Evolutionary conservation across 345 rosid species (phyloP).

Genomic region (Tarenaya hassleriana): DNA sequence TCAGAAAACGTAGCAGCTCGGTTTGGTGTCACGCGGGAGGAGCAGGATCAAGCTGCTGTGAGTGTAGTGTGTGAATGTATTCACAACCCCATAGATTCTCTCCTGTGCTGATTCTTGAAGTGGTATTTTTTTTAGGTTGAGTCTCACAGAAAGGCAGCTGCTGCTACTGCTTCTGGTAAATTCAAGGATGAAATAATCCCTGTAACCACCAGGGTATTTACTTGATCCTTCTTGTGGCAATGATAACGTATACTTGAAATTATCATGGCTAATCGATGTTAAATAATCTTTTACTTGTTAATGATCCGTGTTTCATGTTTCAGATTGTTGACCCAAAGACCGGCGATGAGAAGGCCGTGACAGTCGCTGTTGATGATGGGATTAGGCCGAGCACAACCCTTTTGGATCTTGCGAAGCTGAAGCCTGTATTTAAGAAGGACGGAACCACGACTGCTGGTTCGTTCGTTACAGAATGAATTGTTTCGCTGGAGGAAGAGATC

Average conservation of each 20-base stretch:
- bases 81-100: background rate
- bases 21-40: slow-evolving; percentile 84
- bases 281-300: slow-evolving; percentile 1
- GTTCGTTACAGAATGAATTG: background rate
- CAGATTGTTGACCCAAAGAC: slow-evolving; percentile 95
- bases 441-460: slow-evolving; percentile 97
- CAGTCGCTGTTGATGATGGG: slow-evolving; percentile 90
- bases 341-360: slow-evolving; percentile 70
- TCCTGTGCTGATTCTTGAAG: slow-evolving; percentile 2
- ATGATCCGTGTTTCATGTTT: slow-evolving; percentile 24
- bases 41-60: slow-evolving; percentile 99
- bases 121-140: slow-evolving; percentile 54
- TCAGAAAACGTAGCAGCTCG: slow-evolving; percentile 97
- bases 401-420: slow-evolving; percentile 66
- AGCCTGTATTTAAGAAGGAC: slow-evolving; percentile 86
- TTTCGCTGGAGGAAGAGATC: background rate
- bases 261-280: background rate
- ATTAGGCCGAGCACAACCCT: slow-evolving; percentile 68
- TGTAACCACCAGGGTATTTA: slow-evolving; percentile 77
- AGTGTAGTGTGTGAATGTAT: slow-evolving; percentile 27
- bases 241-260: slow-evolving; percentile 9
- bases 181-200: slow-evolving; percentile 96
- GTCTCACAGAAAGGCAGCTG: slow-evolving; percentile 98
- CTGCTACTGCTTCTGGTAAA: slow-evolving; percentile 88
- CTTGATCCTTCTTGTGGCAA: background rate